phyloP scores from a whole-genome alignment of 2,329 filamentous ascomycete genomes.

The Aureobasidium leucospermi region DNA sequence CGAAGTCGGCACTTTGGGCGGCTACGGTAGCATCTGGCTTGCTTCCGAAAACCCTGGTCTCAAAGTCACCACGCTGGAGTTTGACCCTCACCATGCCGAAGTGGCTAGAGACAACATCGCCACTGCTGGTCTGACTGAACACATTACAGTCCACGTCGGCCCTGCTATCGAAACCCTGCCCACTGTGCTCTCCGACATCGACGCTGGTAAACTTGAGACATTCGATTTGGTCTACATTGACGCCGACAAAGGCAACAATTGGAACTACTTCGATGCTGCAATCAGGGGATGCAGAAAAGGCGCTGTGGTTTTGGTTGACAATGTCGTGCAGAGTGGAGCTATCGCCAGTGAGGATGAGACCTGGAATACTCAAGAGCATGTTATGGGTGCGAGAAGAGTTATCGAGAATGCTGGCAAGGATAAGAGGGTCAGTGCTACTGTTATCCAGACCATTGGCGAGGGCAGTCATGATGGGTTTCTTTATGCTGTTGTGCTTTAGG shows the following conservation, averaged over 20 bases:
- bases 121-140: slow-evolving; percentile 33
- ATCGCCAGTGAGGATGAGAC: slow-evolving; percentile 25
- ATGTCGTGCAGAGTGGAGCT: slow-evolving; percentile 39
- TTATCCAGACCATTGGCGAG: slow-evolving; percentile 39
- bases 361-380: slow-evolving; percentile 21
- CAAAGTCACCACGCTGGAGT: slow-evolving; percentile 46
- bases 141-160: slow-evolving; percentile 41
- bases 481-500: neutral
- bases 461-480: slow-evolving; percentile 38
- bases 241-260: slow-evolving; percentile 45
- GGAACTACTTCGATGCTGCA: slow-evolving; percentile 42
- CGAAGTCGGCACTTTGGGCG: slow-evolving; percentile 51
- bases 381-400: slow-evolving; percentile 25
- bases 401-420: slow-evolving; percentile 37
- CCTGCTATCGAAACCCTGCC: slow-evolving; percentile 38
- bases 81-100: slow-evolving; percentile 38
- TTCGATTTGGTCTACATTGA: slow-evolving; percentile 50
- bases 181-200: slow-evolving; percentile 34
- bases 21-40: slow-evolving; percentile 48
- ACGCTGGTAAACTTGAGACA: slow-evolving; percentile 29
- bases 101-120: slow-evolving; percentile 42
- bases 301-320: slow-evolving; percentile 43
- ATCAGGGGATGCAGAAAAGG: slow-evolving; percentile 28
- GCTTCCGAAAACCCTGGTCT: slow-evolving; percentile 32
- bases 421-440: slow-evolving; percentile 34